Base-by-base conservation (phyloP, 805 yeast genomes). In the Torulaspora indica region DNA sequence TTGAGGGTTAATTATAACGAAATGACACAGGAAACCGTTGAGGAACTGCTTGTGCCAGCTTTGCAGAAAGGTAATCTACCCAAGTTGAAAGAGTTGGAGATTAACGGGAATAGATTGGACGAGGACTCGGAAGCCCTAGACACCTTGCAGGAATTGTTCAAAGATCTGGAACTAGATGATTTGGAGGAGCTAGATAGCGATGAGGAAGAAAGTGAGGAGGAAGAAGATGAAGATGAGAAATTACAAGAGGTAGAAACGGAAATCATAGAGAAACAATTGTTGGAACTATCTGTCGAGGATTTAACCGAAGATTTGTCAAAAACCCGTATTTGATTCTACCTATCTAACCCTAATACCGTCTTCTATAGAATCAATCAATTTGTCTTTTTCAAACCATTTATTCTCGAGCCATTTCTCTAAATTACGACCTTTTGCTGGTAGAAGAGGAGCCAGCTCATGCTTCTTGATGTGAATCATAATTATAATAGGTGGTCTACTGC, bases 161-260 rank as follows among this genome's bases (percentile, higher is more conserved):
- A 84, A 63, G 70, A 93, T 27, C 96, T 91, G 57, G 98, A 93
- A 61, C 74, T 93, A 39, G 98, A 91, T 56, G 98, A 93, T 56
- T 77, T 93, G 69, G 98, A 91, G 70, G 96, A 88, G 64, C 72
- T 72, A 22, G 82, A 74, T 38, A 73, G 75, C 38, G 82, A 76
- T 37, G 87, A 78, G 38, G 76, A 70, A 23, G 72, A 67, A 15
- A 72, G 62, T 8, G 72, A 66, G 5, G 71, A 66, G 15, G 66
- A 60, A 4, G 70, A 66, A 22, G 68, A 63, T 6, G 67, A 64
- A 22, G 70, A 66, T 28, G 71, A 65, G 44, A 47, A 48, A 47
- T 82, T 78, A 59, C 72, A 72, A 49, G 83, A 81, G 42, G 66
- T 81, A 53, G 75, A 74, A 24, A 68, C 63, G 9, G 67, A 54